Percentiles rank a stretch among this genome's conserved stretches.
phyloP scores from a whole-genome alignment of 2,329 filamentous ascomycete genomes.

The Emmonsia crescens region DNA sequence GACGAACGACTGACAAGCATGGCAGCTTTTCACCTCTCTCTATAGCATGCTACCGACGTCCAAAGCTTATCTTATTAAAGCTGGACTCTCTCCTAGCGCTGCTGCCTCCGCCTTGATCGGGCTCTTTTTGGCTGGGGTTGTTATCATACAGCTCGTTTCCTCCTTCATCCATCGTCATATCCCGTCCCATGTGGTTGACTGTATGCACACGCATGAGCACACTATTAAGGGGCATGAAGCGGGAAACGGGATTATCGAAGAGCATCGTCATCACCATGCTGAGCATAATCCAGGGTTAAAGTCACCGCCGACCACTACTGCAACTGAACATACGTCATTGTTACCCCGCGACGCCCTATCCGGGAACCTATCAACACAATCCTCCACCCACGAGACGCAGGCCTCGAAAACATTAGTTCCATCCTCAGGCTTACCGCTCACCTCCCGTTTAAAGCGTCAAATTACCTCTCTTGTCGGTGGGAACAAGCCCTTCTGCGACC shows the following conservation, averaged over 20 bases:
- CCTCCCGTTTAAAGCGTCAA: constrained; percentile 7
- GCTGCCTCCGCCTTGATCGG: constrained; percentile 46
- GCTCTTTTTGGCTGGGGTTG: constrained; percentile 38
- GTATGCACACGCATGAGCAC: constrained; percentile 35
- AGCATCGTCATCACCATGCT: constrained; percentile 17
- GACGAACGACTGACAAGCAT: constrained; percentile 2
- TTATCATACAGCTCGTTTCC: constrained; percentile 37
- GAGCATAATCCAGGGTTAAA: background rate
- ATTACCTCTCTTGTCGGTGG: constrained; percentile 10
- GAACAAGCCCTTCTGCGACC: constrained; percentile 36
- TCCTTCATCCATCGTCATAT: constrained; percentile 37
- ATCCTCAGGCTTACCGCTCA: constrained; percentile 4
- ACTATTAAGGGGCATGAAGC: constrained; percentile 26
- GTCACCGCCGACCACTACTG: background rate
- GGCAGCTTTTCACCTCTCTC: constrained; percentile 76
- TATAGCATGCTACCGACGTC: constrained; percentile 90
- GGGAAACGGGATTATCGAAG: constrained; percentile 16
- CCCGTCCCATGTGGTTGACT: constrained; percentile 41
- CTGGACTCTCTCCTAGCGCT: constrained; percentile 52
- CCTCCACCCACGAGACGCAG: background rate
- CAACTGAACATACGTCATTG: constrained; percentile 14
- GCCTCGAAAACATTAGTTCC: background rate
- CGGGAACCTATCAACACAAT: background rate
- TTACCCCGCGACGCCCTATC: background rate
- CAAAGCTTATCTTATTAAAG: constrained; percentile 62